Evolutionary conservation across 192 early-diverging fungal genomes (phyloP), one percentile per base, ranked within the genome.

Genomic region (Coemansia sp.): DNA sequence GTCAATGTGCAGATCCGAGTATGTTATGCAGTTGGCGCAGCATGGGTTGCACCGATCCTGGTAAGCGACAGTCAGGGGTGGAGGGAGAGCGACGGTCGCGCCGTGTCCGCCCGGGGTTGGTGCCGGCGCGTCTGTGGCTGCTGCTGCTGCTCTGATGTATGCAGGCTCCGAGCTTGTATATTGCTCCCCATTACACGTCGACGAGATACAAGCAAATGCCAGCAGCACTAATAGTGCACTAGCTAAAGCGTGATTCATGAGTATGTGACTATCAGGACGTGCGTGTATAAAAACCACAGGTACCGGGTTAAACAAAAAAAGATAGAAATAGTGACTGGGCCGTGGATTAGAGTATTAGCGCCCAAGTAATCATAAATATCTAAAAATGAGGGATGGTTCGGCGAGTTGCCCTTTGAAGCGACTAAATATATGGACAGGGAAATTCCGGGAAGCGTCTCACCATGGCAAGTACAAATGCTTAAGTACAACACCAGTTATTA

Each of bases 21-120:
- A 81, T 19, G 79, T 81, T 6, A 75, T 42, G 65, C 79, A 81
- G 70, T 76, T 81, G 56, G 69, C 74, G 59, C 79, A 81, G 68
- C 74, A 75, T 4, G 79, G 79, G 51, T 81, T 74, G 79, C 74
- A 81, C 42, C 63, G 70, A 37, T 81, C 74, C 70, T 81, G 74
- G 70, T 81, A 81, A 1, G 79, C 79, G 54, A 81, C 61, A 0
- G 79, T 81, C 70, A 81, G 68, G 2, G 79, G 74, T 1, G 79
- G 79, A 1, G 79, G 79, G 36, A 81, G 68, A 0, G 70, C 70
- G 11, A 76, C 70, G 3, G 73, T 75, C 11, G 69, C 64, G 37
- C 69, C 51, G 46, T 66, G 64, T 42, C 34, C 27, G 14, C 51
- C 36, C 14, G 73, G 66, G 7, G 51, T 54, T 24, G 10, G 71